Conservation (phyloP, 2,329 filamentous ascomycete genomes). For the Aureobasidium sp. region DNA sequence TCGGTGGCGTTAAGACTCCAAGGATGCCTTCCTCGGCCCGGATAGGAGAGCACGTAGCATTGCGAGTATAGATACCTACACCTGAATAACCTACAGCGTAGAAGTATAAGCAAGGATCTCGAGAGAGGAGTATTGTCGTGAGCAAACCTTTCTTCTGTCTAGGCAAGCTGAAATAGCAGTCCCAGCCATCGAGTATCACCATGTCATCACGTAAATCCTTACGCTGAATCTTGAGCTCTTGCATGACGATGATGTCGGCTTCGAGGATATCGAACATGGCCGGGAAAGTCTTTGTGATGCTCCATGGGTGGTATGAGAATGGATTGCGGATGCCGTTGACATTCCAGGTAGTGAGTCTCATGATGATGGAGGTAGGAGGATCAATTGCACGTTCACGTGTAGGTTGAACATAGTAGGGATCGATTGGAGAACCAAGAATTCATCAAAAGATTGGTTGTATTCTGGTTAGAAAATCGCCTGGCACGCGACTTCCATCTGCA, state of each 20-base stretch:
- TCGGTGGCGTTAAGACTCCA: constrained; percentile 68
- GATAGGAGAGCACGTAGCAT: constrained; percentile 74
- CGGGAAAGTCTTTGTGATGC: constrained; percentile 37
- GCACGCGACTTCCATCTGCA: neutral
- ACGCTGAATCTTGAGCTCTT: constrained; percentile 92
- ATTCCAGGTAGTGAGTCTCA: constrained; percentile 39
- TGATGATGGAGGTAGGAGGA: constrained; percentile 19
- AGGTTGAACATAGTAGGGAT: neutral
- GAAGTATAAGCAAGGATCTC: neutral
- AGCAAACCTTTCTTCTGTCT: constrained; percentile 77
- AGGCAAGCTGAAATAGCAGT: constrained; percentile 90
- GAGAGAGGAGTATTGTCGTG: neutral
- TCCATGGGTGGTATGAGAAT: constrained; percentile 48
- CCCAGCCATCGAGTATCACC: constrained; percentile 91
- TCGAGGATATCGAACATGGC: constrained; percentile 92
- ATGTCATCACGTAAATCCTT: constrained; percentile 92
- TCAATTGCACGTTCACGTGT: neutral
- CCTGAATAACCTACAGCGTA: constrained; percentile 74
- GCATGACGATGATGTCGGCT: constrained; percentile 88
- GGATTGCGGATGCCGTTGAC: constrained; percentile 49
- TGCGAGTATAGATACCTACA: constrained; percentile 91
- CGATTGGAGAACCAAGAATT: neutral
- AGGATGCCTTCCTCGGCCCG: constrained; percentile 91
- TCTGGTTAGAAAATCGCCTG: neutral
- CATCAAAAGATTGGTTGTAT: neutral